A percentile compares a stretch with the other conserved stretches of the same genome.
phyloP scores from a whole-genome alignment of 2,329 filamentous ascomycete genomes.

The Aspergillus pseudoterreus region DNA sequence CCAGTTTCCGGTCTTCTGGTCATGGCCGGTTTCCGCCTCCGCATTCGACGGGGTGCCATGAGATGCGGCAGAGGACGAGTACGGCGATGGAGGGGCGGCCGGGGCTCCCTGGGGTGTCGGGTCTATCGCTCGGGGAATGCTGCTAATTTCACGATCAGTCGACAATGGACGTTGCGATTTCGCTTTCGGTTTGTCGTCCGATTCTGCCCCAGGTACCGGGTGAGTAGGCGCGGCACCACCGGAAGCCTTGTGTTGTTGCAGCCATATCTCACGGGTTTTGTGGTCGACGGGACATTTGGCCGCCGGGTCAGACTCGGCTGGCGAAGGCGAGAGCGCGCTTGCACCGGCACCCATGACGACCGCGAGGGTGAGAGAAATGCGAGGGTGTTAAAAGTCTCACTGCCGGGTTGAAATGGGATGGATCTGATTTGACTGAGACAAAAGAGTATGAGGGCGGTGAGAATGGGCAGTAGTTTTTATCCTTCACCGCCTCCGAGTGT shows the following conservation, averaged over 20 bases:
- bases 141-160: slow-evolving; percentile 69
- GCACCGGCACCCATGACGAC: slow-evolving; percentile 35
- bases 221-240: slow-evolving; percentile 30
- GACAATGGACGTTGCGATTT: slow-evolving; percentile 51
- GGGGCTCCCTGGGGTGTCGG: slow-evolving; percentile 18
- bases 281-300: slow-evolving; percentile 82
- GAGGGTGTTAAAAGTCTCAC: neutral
- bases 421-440: neutral
- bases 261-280: slow-evolving; percentile 82
- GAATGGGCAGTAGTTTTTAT: neutral
- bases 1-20: slow-evolving; percentile 77
- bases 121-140: slow-evolving; percentile 65
- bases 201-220: slow-evolving; percentile 21
- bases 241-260: slow-evolving; percentile 50
- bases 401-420: neutral
- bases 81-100: slow-evolving; percentile 27
- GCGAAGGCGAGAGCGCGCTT: slow-evolving; percentile 29
- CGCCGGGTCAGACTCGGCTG: slow-evolving; percentile 23
- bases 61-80: slow-evolving; percentile 27
- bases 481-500: slow-evolving; percentile 2
- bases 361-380: neutral
- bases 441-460: neutral
- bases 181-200: slow-evolving; percentile 20
- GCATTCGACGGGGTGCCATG: slow-evolving; percentile 60
- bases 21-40: slow-evolving; percentile 72